Conservation (phyloP, 106 monocot species). For the Allium fistulosum region DNA sequence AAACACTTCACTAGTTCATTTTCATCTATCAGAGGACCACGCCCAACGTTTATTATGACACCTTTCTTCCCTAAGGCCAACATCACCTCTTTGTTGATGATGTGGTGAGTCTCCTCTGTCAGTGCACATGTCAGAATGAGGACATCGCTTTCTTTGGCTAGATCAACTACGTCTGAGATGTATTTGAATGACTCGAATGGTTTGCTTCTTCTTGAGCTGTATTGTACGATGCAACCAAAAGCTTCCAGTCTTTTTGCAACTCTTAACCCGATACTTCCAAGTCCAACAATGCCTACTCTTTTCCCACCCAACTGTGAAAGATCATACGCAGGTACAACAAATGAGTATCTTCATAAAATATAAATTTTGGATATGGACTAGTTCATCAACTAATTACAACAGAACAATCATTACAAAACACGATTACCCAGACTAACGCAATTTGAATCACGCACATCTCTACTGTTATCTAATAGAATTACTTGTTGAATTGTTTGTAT, state of each 20-base stretch:
- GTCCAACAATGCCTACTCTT: not conserved
- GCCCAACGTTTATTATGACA: conserved; percentile 36
- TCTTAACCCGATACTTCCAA: conserved; percentile 55
- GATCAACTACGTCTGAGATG: conserved; percentile 13
- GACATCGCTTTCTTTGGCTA: conserved; percentile 42
- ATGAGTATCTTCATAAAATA: no score
- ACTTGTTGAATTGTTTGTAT: no score
- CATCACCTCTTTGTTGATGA: conserved; percentile 54
- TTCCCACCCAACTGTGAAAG: no score
- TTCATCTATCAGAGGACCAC: conserved; percentile 41
- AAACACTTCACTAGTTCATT: conserved; percentile 28
- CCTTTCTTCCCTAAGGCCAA: conserved; percentile 49
- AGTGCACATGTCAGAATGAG: conserved; percentile 46
- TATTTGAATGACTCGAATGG: conserved; percentile 19
- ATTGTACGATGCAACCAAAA: conserved; percentile 44
- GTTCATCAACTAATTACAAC: no score
- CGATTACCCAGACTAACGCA: no score
- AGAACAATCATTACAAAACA: no score
- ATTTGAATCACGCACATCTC: no score
- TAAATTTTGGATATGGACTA: no score
- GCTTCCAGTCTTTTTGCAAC: conserved; percentile 59
- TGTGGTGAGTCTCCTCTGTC: conserved; percentile 52
- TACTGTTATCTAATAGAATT: no score
- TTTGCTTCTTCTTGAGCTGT: conserved; percentile 29
- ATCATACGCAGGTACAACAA: no score